Evolutionary conservation across 2,329 filamentous ascomycete species (phyloP), one percentile per base, ranked within the genome.

Genomic region (Aspergillus brasiliensis): DNA sequence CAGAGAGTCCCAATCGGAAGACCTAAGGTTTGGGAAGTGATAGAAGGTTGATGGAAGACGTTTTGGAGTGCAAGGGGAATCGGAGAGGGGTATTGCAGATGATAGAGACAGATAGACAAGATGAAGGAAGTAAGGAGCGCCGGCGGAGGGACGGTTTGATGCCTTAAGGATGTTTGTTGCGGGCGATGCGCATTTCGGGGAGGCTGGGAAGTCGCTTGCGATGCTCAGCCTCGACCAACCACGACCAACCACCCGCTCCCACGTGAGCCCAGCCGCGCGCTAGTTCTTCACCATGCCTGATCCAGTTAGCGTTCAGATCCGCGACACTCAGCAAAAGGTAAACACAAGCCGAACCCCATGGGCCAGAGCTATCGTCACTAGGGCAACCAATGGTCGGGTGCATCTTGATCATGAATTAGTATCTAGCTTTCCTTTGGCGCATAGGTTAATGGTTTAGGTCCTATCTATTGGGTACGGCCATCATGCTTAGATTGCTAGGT

Each of bases 201-300:
- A 67, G 67, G 65, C 63, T 67, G 67, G 66, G 62, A 62, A 54
- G 61, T 66, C 61, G 62, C 64, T 62, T 67, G 65, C 52, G 46
- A 51, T 44, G 38, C 47, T 51, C 47, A 56, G 53, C 61, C 57
- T 61, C 52, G 52, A 40, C 64, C 63, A 69, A 67, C 63, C 62
- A 69, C 44, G 28, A 25, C 61, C 65, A 51, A 52, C 57, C 61
- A 49, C 62, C 51, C 21, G 49, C 48, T 62, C 59, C 61, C 69
- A 71, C 62, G 68, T 70, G 65, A 71, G 61, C 51, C 67, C 66
- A 67, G 64, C 68, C 68, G 65, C 68, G 65, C 66, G 62, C 64
- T 60, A 66, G 58, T 59, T 38, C 52, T 19, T 17, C 17, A 19
- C 34, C 44, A 49, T 46, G 11, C 65, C 59, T 37, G 25, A 61